Base-by-base conservation (phyloP, 129 eudicot genomes). In the Gnaphalium uliginosum region DNA sequence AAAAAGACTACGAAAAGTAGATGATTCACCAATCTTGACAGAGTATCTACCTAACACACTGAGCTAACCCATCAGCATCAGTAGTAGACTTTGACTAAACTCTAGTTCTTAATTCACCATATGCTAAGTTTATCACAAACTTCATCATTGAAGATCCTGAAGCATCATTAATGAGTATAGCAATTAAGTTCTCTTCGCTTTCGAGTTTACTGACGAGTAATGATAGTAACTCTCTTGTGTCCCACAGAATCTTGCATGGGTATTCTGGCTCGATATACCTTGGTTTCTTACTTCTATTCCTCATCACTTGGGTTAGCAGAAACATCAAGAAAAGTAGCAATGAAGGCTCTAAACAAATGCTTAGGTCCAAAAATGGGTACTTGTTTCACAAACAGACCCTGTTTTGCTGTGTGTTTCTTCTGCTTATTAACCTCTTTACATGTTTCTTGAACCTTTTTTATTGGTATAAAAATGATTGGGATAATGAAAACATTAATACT, bases 401-500 rank as follows among this genome's bases (percentile, higher is more conserved):
- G 32, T 79, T 77, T 58, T 82, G 83, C 54, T 85, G 84, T 72
- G 75, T 85, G 68, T 59, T 75, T 61, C 82, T 92, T 57, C 68
- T 82, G n/a, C 27, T 84, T 29, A 85, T 83, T 62, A 84, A 87
- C 80, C 77, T 92, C 23, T 76, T 67, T 63, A 35, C 86, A 30
- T 87, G 88, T 80, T 80, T 86, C 13, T 81, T 84, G 68, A 71
- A 73, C 77, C 78, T 75, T 48, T 79, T 87, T 25, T 83, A 79
- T 74, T 92, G 85, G 93, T 81, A 73, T 75, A 72, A 29, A 66
- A 81, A 22, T 87, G 96, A 89, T 66, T 83, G 85, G 91, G 72
- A 83, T 37, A 81, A 87, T 61, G 93, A 82, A 76, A 87, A 77
- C 68, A 75, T 84, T 35, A 50, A 77, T 2, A 65, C 79, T 26